Evolutionary conservation across 352 stramenopile species (phyloP).

Genomic region (Pythium phragmiticola): DNA sequence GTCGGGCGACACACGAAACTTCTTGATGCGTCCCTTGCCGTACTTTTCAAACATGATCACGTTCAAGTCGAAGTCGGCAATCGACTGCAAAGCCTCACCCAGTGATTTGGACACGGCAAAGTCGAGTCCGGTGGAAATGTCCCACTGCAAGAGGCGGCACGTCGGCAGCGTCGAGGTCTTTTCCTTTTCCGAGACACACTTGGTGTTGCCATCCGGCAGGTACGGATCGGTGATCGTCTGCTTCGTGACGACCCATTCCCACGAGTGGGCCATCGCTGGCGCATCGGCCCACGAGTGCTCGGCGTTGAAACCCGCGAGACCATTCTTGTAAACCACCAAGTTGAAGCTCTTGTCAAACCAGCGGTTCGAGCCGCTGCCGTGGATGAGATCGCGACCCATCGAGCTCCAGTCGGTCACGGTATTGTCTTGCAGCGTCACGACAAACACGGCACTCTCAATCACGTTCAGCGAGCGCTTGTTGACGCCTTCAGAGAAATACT

Average conservation of each 20-base stretch:
- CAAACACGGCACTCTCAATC: conserved; percentile 80
- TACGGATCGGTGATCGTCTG: conserved; percentile 56
- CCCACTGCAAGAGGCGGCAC: conserved; percentile 59
- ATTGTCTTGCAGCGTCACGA: conserved; percentile 74
- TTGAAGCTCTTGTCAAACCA: conserved; percentile 99
- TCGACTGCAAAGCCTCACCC: conserved; percentile 52
- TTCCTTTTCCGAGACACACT: conserved; percentile 45
- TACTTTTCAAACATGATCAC: conserved; percentile 89
- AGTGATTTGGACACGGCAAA: conserved; percentile 55
- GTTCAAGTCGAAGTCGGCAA: conserved; percentile 88
- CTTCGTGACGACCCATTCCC: conserved; percentile 74
- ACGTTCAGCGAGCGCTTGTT: conserved; percentile 85
- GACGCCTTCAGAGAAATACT: conserved; percentile 84
- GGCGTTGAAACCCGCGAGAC: conserved; percentile 90
- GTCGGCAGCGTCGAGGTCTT: conserved; percentile 43
- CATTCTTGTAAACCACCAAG: conserved; percentile 94
- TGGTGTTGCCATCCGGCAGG: conserved; percentile 48
- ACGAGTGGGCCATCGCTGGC: conserved; percentile 83
- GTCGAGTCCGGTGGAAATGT: conserved; percentile 56
- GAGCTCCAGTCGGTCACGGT: conserved; percentile 52
- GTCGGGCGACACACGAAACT: conserved; percentile 93
- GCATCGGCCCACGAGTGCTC: conserved; percentile 94
- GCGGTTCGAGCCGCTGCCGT: conserved; percentile 89
- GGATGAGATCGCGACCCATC: conserved; percentile 79
- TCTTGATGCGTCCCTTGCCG: conserved; percentile 89